Percentiles rank a stretch among this genome's conserved stretches.
Evolutionary conservation across 106 monocot species (phyloP).

Genomic region (Xerophyta viscosa): DNA sequence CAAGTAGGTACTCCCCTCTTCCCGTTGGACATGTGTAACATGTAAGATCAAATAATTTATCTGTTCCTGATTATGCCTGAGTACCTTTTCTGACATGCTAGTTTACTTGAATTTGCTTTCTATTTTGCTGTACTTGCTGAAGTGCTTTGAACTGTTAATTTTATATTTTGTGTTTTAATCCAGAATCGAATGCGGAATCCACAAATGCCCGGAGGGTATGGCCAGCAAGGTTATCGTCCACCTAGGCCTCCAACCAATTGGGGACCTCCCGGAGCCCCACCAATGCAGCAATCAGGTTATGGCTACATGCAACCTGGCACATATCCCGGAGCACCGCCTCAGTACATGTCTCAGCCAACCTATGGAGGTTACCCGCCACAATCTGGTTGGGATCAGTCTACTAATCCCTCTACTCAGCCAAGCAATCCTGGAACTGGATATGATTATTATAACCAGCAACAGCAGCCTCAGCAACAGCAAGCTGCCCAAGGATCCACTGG

Average conservation of each 20-base stretch:
- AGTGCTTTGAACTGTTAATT: not conserved
- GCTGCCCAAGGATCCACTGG: conserved; percentile 24
- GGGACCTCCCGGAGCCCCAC: conserved; percentile 53
- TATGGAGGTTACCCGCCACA: conserved; percentile 49
- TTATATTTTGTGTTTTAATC: conserved; percentile 12
- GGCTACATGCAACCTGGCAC: conserved; percentile 75
- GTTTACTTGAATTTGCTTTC: too few relatives aligned
- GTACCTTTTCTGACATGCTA: too few relatives aligned
- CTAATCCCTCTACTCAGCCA: conserved; percentile 36
- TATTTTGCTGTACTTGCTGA: too few relatives aligned
- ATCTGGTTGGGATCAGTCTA: conserved; percentile 68
- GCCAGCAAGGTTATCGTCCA: conserved; percentile 40
- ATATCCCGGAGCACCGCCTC: conserved; percentile 56
- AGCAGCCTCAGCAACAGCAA: conserved; percentile 34
- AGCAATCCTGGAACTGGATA: conserved; percentile 25
- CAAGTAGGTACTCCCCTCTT: conserved; percentile 23
- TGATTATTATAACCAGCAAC: conserved; percentile 73
- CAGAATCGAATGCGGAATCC: conserved; percentile 58
- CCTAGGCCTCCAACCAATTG: conserved; percentile 57
- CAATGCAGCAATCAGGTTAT: conserved; percentile 56
- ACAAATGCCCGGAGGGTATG: conserved; percentile 34
- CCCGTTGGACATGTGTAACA: not conserved
- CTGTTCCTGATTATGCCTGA: too few relatives aligned
- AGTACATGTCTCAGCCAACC: conserved; percentile 47
- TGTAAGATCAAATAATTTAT: too few relatives aligned